Conservation (phyloP, 2,329 filamentous ascomycete genomes). For the Colletotrichum lindemuthianum region DNA sequence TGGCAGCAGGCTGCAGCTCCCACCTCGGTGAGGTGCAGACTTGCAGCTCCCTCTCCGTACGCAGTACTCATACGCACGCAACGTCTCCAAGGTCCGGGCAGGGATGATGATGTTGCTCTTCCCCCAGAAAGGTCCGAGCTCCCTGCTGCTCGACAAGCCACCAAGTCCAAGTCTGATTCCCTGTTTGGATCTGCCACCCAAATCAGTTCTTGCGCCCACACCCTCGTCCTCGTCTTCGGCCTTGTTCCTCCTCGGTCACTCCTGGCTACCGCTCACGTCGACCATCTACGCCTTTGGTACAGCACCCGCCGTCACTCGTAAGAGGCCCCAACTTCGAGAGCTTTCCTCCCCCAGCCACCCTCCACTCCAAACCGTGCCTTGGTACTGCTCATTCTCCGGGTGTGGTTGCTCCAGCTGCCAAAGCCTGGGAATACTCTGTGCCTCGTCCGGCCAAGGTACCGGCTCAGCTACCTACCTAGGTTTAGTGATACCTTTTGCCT, state of each 20-base stretch:
- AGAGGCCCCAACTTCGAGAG: constrained; percentile 31
- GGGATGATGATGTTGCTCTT: constrained; percentile 35
- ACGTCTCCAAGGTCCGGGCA: constrained; percentile 23
- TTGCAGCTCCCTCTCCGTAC: not conserved
- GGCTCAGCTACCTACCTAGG: constrained; percentile 7
- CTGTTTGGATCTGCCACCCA: constrained; percentile 33
- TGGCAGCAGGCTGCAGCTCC: not conserved
- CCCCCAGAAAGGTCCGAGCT: constrained; percentile 32
- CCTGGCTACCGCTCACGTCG: constrained; percentile 6
- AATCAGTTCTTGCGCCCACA: constrained; percentile 22
- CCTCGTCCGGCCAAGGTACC: not conserved
- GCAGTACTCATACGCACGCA: constrained; percentile 9
- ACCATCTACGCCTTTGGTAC: constrained; percentile 1
- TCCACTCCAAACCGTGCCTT: constrained; percentile 24
- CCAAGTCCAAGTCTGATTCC: constrained; percentile 18
- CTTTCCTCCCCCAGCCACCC: constrained; percentile 30
- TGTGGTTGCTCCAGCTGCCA: constrained; percentile 26
- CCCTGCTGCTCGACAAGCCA: constrained; percentile 22
- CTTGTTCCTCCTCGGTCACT: not conserved
- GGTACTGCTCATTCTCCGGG: constrained; percentile 19
- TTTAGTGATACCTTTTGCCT: constrained; percentile 28
- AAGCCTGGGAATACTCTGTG: constrained; percentile 10
- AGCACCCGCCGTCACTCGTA: constrained; percentile 13
- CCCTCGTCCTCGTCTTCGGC: constrained; percentile 12
- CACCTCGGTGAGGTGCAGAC: not conserved